Conservation (phyloP, 208 protist genomes). For the Sergeia podlipaevii region DNA sequence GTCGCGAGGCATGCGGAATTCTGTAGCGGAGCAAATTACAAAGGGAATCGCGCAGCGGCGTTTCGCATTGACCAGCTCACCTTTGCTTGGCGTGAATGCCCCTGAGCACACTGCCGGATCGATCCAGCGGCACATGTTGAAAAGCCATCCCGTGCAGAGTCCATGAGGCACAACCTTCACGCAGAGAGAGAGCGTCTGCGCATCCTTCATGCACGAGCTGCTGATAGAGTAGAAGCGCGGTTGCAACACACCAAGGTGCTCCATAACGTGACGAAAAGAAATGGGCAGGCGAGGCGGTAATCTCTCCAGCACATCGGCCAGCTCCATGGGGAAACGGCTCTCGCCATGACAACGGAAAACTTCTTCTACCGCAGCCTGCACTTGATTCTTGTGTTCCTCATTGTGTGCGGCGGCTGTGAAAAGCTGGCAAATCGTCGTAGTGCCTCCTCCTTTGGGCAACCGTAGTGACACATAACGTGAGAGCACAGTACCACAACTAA, state of each 20-base stretch:
- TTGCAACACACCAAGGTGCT: slow-evolving; percentile 63
- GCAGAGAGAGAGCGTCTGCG: slow-evolving; percentile 63
- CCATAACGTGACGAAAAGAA: slow-evolving; percentile 46
- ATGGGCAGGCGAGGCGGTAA: slow-evolving; percentile 16
- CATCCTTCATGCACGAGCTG: slow-evolving; percentile 43
- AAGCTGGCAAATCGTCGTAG: slow-evolving; percentile 13
- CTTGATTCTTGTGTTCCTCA: slow-evolving; percentile 5
- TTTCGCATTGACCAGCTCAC: slow-evolving; percentile 7
- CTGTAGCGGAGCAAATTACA: slow-evolving; percentile 24
- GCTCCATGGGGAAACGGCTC: background rate
- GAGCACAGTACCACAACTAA: slow-evolving; percentile 35
- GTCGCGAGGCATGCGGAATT: slow-evolving; percentile 60
- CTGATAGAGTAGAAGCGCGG: slow-evolving; percentile 92
- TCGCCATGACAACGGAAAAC: background rate
- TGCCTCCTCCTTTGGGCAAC: too few relatives aligned
- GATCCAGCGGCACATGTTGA: slow-evolving; percentile 38
- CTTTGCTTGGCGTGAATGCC: background rate
- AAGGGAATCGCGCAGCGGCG: slow-evolving; percentile 26
- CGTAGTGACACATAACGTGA: slow-evolving; percentile 42
- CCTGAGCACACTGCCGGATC: too few relatives aligned
- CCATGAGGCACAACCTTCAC: slow-evolving; percentile 75
- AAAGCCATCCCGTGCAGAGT: slow-evolving; percentile 56
- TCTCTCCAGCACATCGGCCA: slow-evolving; percentile 31
- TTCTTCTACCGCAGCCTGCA: slow-evolving; percentile 8
- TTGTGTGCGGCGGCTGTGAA: slow-evolving; percentile 11